Base-by-base conservation (phyloP, 805 yeast genomes). In the Candida nemodendra region DNA sequence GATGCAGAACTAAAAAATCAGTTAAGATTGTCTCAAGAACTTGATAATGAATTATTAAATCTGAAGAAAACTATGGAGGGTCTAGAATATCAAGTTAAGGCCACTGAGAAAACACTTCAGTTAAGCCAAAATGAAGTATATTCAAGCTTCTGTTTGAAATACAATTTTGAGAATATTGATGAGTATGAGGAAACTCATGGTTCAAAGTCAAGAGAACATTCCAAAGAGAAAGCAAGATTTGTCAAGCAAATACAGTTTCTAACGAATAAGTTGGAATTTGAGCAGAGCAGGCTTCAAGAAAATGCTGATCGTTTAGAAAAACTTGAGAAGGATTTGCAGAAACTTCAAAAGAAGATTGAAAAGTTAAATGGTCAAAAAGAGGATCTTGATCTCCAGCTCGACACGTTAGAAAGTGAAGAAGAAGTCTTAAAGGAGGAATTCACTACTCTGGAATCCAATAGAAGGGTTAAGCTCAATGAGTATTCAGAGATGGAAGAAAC, bases 101-200 rank as follows among this genome's bases (percentile, higher is more conserved):
- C 44, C 5, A 28, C 51, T 7, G 36, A 44, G 5, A n/a, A 11
- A 1, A 50, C 50, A 27, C 44, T 53, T 19, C 23, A 22, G 32
- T 51, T 32, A 5, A 36, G 79, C 6, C 81, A 79, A 45, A 47
- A 60, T 2, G 54, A 57, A 3, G 60, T 79, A 4, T 84, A 78
- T 53, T 32, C 55, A 8, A 70, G 59, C 0, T 84, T 89, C 54
- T 81, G 90, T 39, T 38, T 54, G 1, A 66, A 61, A 39, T 62
- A 81, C 36, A 78, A 78, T 0, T 77, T 87, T 49, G 56, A 63
- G 6, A 61, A 60, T 44, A 77, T 88, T 27, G 67, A 71, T 32
- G 88, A 82, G 23, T 89, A 84, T 56, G 96, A 89, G 56, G 66
- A 65, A 30, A 66, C 76, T 9, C 84, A 81, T 38, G 90, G 91